These are phyloP conservation scores for Pascua guehoae DNA, from an alignment of 1,284 basidiomycete genomes.

Conservation along the genomic window DNA sequence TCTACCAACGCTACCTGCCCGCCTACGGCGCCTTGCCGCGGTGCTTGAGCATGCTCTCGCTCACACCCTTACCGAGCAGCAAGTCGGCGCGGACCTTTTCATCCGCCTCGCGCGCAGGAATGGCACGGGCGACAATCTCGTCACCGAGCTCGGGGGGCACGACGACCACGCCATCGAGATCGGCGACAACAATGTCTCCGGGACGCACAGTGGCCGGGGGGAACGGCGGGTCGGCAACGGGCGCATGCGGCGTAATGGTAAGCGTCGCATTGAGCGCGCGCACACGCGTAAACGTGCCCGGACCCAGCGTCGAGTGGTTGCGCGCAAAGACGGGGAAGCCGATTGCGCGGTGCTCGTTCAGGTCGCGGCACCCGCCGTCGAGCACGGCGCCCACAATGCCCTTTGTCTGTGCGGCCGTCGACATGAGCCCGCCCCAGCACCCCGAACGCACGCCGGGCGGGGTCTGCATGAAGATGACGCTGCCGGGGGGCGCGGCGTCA, in stretches of 20 bases:
- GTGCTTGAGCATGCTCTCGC: slow-evolving; percentile 68
- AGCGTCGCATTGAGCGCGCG: slow-evolving; percentile 73
- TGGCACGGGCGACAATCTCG: slow-evolving; percentile 62
- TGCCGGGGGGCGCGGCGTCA: slow-evolving; percentile 66
- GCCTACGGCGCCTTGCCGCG: slow-evolving; percentile 20
- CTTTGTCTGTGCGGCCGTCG: slow-evolving; percentile 47
- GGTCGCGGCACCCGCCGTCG: slow-evolving; percentile 51
- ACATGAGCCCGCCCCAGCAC: slow-evolving; percentile 52
- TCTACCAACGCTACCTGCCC: neutral
- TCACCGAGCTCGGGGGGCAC: slow-evolving; percentile 61
- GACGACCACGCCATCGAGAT: slow-evolving; percentile 85
- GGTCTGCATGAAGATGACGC: slow-evolving; percentile 71
- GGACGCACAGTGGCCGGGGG: slow-evolving; percentile 63
- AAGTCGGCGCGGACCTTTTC: slow-evolving; percentile 73
- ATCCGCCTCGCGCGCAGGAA: slow-evolving; percentile 65
- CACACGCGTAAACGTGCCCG: slow-evolving; percentile 80
- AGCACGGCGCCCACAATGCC: slow-evolving; percentile 50
- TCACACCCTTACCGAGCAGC: slow-evolving; percentile 65
- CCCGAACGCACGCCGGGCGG: slow-evolving; percentile 53
- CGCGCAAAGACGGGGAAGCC: slow-evolving; percentile 44
- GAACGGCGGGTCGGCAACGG: slow-evolving; percentile 22
- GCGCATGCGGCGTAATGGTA: slow-evolving; percentile 52
- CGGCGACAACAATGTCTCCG: slow-evolving; percentile 79
- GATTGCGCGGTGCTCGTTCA: slow-evolving; percentile 49
- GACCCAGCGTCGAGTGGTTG: slow-evolving; percentile 59